Base-by-base conservation (phyloP, 345 rosid genomes). In the Eucalyptus sp. region DNA sequence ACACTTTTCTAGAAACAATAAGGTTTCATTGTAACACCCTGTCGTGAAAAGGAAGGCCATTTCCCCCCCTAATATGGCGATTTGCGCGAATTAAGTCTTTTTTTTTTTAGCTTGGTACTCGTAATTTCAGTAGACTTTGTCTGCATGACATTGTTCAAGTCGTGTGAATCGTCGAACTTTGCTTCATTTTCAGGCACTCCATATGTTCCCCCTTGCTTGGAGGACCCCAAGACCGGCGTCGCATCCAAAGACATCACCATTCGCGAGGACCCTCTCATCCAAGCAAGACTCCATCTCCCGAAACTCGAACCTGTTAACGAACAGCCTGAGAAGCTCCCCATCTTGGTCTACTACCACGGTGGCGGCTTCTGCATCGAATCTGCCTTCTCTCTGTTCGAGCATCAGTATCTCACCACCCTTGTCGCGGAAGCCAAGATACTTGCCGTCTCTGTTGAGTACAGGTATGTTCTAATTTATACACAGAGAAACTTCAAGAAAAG, bases 391-490 rank as follows among this genome's bases (percentile, higher is more conserved):
- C 56, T 71, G 15, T 1, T 86, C 25, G 43, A 89, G 64, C 92
- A 91, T 66, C 71, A 88, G n/a, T 87, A 89, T 86, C 88, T 90
- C 51, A 90, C 89, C 76, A 52, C 14, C 68, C n/a, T 90, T 41
- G 92, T 88, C n/a, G 86, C 90, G 22, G 80, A 88, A 37, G 91
- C 93, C 18, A 54, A 89, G 66, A 86, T 90, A 7, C 48, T 93
- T 4, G 88, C 88, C 3, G 91, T 93, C 86, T 91, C 93, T 10
- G 79, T 93, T 11, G 94, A 93, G 86, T 92, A 93, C 91, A 80
- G 95, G 71, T 87, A 90, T 24, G 29, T 76, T 76, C 84, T 76
- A 76, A 76, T 71, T 71, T 37, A 18, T n/a, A 15, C 76, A n/a
- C 76, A 64, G 2, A 62, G 16, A 64, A 64, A 62, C 71, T 62